Conservation (phyloP, 139 green algal species). For the Closterium sp. region DNA sequence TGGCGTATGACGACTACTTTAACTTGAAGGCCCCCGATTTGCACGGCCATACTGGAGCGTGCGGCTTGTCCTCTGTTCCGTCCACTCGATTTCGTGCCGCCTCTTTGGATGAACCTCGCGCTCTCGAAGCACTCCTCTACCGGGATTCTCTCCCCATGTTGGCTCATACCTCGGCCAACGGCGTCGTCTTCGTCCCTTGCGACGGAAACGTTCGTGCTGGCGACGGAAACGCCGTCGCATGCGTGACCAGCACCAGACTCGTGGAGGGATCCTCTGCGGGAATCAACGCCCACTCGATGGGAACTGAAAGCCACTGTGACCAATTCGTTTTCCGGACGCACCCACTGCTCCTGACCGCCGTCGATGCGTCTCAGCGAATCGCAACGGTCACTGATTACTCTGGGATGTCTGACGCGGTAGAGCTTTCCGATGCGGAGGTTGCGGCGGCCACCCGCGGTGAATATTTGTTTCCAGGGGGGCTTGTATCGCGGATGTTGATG, state of each 20-base stretch:
- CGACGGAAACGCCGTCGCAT: not conserved
- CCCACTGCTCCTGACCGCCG: not conserved
- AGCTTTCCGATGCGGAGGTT: not conserved
- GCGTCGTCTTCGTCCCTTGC: not conserved
- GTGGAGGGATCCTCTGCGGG: not conserved
- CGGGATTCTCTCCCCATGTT: not conserved
- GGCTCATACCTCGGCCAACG: not conserved
- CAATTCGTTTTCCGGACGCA: not conserved
- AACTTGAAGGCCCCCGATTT: not conserved
- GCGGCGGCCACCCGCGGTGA: not conserved
- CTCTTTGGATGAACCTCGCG: not conserved
- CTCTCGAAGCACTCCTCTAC: not conserved
- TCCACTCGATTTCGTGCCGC: not conserved
- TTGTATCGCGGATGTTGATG: not conserved
- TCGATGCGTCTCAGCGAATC: not conserved
- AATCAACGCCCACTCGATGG: not conserved
- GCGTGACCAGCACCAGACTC: not conserved
- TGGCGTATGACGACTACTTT: not conserved
- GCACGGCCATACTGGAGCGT: not conserved
- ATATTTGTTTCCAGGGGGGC: not conserved
- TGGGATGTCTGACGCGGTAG: not conserved
- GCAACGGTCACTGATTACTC: not conserved
- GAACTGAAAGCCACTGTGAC: not conserved
- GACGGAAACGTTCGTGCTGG: not conserved
- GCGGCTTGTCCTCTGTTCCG: not conserved